Evolutionary conservation across 352 stramenopile species (phyloP).

Genomic region (Phytophthora megakarya): DNA sequence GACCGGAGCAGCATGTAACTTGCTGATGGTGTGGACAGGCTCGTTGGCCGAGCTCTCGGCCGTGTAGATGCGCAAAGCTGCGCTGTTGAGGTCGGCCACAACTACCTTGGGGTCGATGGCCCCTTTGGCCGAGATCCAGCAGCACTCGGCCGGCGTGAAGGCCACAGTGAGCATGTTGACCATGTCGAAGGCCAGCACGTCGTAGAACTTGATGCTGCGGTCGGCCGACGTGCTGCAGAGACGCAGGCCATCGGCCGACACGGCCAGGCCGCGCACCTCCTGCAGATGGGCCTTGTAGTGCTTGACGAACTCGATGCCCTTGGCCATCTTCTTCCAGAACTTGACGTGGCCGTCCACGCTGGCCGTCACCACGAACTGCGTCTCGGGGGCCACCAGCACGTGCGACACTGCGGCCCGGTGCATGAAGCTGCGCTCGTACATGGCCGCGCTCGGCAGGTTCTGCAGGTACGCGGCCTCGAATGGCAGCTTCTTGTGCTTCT

Average conservation of each 20-base stretch:
- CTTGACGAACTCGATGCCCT: slow-evolving; percentile 99
- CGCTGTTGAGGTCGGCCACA: slow-evolving; percentile 66
- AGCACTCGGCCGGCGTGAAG: slow-evolving; percentile 72
- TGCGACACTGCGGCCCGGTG: slow-evolving; percentile 96
- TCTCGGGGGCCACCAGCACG: slow-evolving; percentile 86
- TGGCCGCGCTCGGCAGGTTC: slow-evolving; percentile 86
- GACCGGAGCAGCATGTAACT: slow-evolving; percentile 92
- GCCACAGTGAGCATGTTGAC: slow-evolving; percentile 94
- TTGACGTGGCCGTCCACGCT: slow-evolving; percentile 98
- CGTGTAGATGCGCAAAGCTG: slow-evolving; percentile 88
- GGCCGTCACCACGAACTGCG: slow-evolving; percentile 97
- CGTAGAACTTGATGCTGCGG: slow-evolving; percentile 98
- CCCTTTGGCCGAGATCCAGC: slow-evolving; percentile 72
- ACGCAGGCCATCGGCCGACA: slow-evolving; percentile 84
- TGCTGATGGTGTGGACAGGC: slow-evolving; percentile 69
- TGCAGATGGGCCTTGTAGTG: slow-evolving; percentile 97
- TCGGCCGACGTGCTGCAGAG: slow-evolving; percentile 90
- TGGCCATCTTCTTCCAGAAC: slow-evolving; percentile 99
- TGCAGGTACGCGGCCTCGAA: slow-evolving; percentile 80
- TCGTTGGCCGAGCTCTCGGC: slow-evolving; percentile 61
- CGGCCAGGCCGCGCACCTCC: slow-evolving; percentile 82
- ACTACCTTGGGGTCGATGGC: slow-evolving; percentile 73
- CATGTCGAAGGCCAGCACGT: slow-evolving; percentile 98
- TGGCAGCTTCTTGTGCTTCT: slow-evolving; percentile 47
- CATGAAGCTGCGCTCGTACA: slow-evolving; percentile 98